Percentiles rank a stretch among this genome's conserved stretches.
These are phyloP conservation scores for Ogataea trehaloabstinens DNA, from an alignment of 805 yeast genomes.

Conservation along the genomic window DNA sequence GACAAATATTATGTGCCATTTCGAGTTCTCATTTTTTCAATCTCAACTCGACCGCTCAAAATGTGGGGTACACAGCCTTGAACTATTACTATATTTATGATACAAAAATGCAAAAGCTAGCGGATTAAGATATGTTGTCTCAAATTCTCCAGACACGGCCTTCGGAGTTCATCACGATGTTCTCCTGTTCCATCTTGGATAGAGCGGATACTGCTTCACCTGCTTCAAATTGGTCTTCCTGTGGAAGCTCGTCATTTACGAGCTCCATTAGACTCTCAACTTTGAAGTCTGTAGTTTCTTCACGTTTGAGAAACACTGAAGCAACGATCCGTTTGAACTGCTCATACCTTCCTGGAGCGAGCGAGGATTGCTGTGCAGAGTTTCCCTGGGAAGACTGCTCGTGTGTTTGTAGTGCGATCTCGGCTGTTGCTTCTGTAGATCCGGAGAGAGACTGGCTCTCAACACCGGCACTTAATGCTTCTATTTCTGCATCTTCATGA, in stretches of 20 bases:
- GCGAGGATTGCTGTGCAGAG: slow-evolving; percentile 29
- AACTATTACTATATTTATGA: no score
- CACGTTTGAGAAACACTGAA: slow-evolving; percentile 36
- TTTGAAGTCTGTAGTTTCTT: slow-evolving; percentile 37
- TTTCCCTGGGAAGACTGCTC: slow-evolving; percentile 16
- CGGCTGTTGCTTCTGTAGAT: slow-evolving; percentile 5
- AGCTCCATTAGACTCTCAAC: slow-evolving; percentile 21
- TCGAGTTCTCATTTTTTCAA: no score
- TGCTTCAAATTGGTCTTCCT: slow-evolving; percentile 45
- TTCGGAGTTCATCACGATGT: slow-evolving; percentile 48
- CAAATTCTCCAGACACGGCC: slow-evolving; percentile 47
- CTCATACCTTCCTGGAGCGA: slow-evolving; percentile 51
- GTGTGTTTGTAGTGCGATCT: slow-evolving; percentile 14
- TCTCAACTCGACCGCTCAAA: no score
- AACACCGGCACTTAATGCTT: slow-evolving; percentile 23
- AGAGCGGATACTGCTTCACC: slow-evolving; percentile 46
- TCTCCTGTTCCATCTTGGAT: slow-evolving; percentile 40
- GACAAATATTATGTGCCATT: no score
- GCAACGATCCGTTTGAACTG: slow-evolving; percentile 47
- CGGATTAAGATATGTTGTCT: no score
- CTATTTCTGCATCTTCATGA: slow-evolving; percentile 27
- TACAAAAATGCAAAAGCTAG: no score
- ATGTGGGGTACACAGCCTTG: no score
- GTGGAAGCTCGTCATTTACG: slow-evolving; percentile 31
- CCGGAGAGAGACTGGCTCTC: slow-evolving; percentile 20